These are phyloP conservation scores for Eimeria falciformis DNA, from an alignment of 169 alveolate species.

Conservation along the genomic window DNA sequence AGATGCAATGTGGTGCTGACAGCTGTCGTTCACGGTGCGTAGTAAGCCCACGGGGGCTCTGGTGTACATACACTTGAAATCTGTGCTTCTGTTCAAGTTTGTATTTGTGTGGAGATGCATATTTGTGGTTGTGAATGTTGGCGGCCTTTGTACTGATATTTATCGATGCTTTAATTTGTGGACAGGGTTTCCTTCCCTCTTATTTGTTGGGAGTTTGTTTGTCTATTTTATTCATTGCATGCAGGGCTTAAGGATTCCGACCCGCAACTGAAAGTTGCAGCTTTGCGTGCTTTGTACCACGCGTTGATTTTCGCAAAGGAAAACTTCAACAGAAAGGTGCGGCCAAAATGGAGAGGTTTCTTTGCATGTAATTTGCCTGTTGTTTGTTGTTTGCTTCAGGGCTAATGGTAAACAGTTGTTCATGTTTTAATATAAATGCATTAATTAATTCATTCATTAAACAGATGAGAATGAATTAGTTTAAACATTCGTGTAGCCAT, in stretches of 20 bases:
- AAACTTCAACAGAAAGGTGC: conserved; percentile 72
- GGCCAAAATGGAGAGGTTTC: too few relatives aligned
- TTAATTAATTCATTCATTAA: too few relatives aligned
- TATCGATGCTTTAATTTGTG: not conserved
- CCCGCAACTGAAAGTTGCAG: conserved; percentile 82
- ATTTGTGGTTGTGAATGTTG: not conserved
- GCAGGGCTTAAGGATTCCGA: conserved; percentile 82
- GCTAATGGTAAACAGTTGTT: too few relatives aligned
- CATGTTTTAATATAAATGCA: too few relatives aligned
- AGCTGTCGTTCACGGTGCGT: conserved; percentile 81
- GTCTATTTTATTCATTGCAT: not conserved
- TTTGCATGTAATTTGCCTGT: not conserved
- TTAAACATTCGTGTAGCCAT: too few relatives aligned
- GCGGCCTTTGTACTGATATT: not conserved
- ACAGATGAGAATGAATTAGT: too few relatives aligned
- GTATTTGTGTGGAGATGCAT: too few relatives aligned
- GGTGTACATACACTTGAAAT: not conserved
- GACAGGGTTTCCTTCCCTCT: too few relatives aligned
- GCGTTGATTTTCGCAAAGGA: conserved; percentile 80
- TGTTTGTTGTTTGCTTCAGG: not conserved
- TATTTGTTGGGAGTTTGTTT: not conserved
- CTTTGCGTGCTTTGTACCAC: conserved; percentile 82
- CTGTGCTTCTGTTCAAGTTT: not conserved
- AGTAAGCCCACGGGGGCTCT: not conserved
- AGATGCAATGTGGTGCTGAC: conserved; percentile 83